phyloP scores from a whole-genome alignment of 2,329 filamentous ascomycete genomes.

The Elsinoe ampelina region DNA sequence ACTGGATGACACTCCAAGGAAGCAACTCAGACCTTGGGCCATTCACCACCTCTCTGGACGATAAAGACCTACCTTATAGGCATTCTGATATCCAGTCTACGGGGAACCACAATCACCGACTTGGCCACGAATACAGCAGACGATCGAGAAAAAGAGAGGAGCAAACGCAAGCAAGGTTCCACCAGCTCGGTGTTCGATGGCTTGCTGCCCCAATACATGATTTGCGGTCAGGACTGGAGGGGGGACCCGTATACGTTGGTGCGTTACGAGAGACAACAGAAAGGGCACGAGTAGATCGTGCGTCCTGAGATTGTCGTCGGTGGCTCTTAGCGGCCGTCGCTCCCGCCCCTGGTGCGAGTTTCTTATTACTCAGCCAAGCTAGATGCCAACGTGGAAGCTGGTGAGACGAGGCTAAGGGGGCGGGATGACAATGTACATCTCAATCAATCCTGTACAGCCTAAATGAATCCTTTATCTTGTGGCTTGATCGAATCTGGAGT shows the following conservation, averaged over 20 bases:
- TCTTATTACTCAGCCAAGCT: slow-evolving; percentile 6
- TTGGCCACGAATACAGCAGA: not conserved
- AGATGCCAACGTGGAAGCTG: not conserved
- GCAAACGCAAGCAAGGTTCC: not conserved
- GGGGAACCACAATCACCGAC: slow-evolving; percentile 8
- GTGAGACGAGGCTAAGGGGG: not conserved
- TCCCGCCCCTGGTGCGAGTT: not conserved
- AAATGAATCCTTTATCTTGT: not conserved
- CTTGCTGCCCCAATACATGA: not conserved
- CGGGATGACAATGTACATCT: not conserved
- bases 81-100: not conserved
- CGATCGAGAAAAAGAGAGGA: not conserved
- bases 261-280: not conserved
- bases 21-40: not conserved
- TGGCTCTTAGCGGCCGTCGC: not conserved
- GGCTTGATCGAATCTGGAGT: not conserved
- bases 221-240: not conserved
- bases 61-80: not conserved
- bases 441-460: slow-evolving; percentile 1
- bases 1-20: not conserved
- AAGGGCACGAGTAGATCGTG: not conserved
- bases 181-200: slow-evolving; percentile 3
- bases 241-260: not conserved
- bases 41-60: not conserved
- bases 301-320: not conserved